Base-by-base conservation (phyloP, 768 basidiomycete species). In the Heimioporus sp. region DNA sequence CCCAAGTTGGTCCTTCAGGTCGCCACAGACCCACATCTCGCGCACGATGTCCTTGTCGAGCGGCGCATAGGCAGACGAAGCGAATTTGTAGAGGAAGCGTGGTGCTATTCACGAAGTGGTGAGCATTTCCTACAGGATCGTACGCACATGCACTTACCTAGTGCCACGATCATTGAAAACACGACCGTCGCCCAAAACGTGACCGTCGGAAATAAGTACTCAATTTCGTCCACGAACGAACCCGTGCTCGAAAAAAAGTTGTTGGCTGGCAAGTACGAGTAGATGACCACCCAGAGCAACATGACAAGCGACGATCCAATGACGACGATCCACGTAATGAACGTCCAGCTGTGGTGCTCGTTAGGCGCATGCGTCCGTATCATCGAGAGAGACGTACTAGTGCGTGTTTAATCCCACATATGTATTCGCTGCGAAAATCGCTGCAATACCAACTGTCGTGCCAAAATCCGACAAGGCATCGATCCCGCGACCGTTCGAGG, bases 351-450 rank as follows among this genome's bases (percentile, higher is more conserved):
- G 86, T n/a, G 16, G n/a, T 36, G 46, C 11, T 0, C 2, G 32
- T 60, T 37, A 69, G 53, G 21, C 15, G 11, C 17, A 16, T 7
- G 16, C 1, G 20, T 21, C n/a, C 13, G 32, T 61, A 42, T 46
- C 57, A 41, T 52, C 39, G 54, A 35, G 10, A 57, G 52, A 68
- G 28, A 82, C 92, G 76, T 65, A 97, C 86, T 96, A 96, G 57
- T 87, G 75, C 15, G 86, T 94, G 67, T 90, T 95, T 56, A 97
- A 66, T 16, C 93, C 94, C 56, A 98, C 91, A 63, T 87, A 97
- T 43, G 82, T 76, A 65, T 97, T 98, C 4, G 94, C 95, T 4
- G 90, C 75, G 43, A 94, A 80, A 57, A 98, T 92, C 3, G 92
- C 93, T 24, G 89, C 79, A 21, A 91, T 87, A 5, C 89, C 86